Conservation (phyloP, 495 filamentous ascomycete genomes). For the Acidomyces sp. region DNA sequence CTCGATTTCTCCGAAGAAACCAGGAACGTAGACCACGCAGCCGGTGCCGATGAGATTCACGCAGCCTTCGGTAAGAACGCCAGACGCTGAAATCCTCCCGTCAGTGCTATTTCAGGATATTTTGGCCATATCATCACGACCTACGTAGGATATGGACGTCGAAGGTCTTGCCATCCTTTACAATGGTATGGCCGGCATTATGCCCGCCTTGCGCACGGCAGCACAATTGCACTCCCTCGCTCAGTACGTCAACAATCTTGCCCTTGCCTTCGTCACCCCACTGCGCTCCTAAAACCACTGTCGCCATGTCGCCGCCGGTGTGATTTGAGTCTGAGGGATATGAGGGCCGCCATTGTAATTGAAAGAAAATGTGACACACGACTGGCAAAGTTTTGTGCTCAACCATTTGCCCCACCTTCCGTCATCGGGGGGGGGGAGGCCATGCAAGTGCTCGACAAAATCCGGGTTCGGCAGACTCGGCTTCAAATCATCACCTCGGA, state of each 20-base stretch:
- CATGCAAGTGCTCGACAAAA: too few relatives aligned
- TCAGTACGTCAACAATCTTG: conserved; percentile 57
- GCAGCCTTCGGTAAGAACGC: conserved; percentile 55
- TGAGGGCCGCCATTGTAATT: not conserved
- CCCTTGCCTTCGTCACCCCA: conserved; percentile 37
- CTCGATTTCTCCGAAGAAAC: conserved; percentile 77
- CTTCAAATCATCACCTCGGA: too few relatives aligned
- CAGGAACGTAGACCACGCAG: conserved; percentile 70
- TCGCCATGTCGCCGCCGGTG: not conserved
- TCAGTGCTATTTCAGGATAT: too few relatives aligned
- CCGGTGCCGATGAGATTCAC: conserved; percentile 78
- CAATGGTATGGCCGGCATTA: conserved; percentile 48
- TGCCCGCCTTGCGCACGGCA: conserved; percentile 53
- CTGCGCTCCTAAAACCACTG: conserved; percentile 6
- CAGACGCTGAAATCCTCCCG: conserved; percentile 50
- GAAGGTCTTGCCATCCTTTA: conserved; percentile 35
- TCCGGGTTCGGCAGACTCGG: too few relatives aligned
- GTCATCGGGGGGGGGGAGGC: too few relatives aligned
- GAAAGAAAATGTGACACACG: too few relatives aligned
- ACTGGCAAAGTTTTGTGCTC: too few relatives aligned
- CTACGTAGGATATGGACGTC: conserved; percentile 21
- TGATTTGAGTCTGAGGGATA: not conserved
- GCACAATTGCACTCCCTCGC: conserved; percentile 43
- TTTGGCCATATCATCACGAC: too few relatives aligned
- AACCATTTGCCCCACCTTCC: too few relatives aligned